phyloP scores from a whole-genome alignment of 768 basidiomycete species.

The Xanthoconium stramineum region DNA sequence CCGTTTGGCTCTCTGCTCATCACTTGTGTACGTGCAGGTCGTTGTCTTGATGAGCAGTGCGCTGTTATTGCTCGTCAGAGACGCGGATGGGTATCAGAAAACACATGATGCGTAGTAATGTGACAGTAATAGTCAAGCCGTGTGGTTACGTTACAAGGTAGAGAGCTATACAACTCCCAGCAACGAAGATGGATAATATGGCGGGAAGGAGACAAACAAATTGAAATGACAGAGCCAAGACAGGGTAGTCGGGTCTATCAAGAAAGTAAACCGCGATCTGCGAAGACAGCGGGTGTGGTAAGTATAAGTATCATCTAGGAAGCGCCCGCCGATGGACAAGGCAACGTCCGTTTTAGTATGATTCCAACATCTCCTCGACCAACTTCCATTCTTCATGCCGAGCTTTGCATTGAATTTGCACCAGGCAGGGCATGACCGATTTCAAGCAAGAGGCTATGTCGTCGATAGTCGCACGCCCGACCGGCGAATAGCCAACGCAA shows the following conservation, averaged over 20 bases:
- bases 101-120: conserved; percentile 3
- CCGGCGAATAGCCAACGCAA: conserved; percentile 16
- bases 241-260: too few relatives aligned
- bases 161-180: too few relatives aligned
- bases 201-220: too few relatives aligned
- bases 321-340: background rate
- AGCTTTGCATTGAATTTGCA: background rate
- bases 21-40: conserved; percentile 4
- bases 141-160: too few relatives aligned
- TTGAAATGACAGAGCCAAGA: too few relatives aligned
- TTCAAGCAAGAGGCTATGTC: conserved; percentile 11
- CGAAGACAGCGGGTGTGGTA: too few relatives aligned
- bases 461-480: background rate
- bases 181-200: too few relatives aligned
- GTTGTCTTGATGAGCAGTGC: conserved; percentile 14
- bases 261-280: too few relatives aligned
- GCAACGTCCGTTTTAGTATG: background rate
- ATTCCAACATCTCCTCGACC: background rate
- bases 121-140: background rate
- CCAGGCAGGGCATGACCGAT: conserved; percentile 13
- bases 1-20: background rate
- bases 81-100: conserved; percentile 16
- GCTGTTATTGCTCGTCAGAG: conserved; percentile 24
- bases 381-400: background rate
- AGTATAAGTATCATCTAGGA: too few relatives aligned